A percentile compares a stretch with the other conserved stretches of the same genome.
Conservation (phyloP, 2,329 filamentous ascomycete genomes). For the Exophiala spinifera region DNA sequence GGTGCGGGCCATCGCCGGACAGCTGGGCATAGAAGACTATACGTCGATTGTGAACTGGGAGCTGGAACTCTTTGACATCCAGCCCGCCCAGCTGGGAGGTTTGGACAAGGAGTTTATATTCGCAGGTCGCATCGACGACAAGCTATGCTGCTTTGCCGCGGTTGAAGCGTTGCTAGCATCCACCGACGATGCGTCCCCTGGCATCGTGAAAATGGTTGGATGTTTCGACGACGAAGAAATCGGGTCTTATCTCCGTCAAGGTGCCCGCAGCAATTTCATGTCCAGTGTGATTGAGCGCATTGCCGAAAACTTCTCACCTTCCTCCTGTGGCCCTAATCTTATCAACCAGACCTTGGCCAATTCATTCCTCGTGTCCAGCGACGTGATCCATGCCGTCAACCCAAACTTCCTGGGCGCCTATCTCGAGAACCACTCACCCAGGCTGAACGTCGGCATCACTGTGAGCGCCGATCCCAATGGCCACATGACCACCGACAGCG, state of each 20-base stretch:
- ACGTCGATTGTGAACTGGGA: constrained; percentile 90
- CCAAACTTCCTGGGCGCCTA: constrained; percentile 88
- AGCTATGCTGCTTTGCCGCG: constrained; percentile 92
- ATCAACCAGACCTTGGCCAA: constrained; percentile 82
- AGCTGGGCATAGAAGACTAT: constrained; percentile 72
- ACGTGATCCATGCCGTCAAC: constrained; percentile 91
- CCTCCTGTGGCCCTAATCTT: constrained; percentile 48
- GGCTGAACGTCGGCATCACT: constrained; percentile 81
- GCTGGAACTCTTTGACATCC: constrained; percentile 87
- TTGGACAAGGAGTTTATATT: constrained; percentile 93
- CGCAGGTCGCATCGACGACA: constrained; percentile 92
- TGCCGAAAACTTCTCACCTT: constrained; percentile 54
- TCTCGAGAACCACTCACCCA: constrained; percentile 78
- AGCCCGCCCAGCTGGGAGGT: constrained; percentile 79
- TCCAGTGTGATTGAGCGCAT: constrained; percentile 76
- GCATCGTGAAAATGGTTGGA: constrained; percentile 84
- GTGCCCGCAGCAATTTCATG: constrained; percentile 85
- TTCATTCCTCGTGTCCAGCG: constrained; percentile 86
- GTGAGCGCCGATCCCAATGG: constrained; percentile 82
- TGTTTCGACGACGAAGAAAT: constrained; percentile 98
- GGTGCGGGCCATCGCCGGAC: constrained; percentile 74
- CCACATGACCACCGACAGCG: constrained; percentile 91
- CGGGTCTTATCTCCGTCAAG: constrained; percentile 83
- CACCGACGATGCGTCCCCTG: constrained; percentile 47
- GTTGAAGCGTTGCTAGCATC: constrained; percentile 76